These are phyloP conservation scores for Lithospermum erythrorhizon DNA, from an alignment of 257 asterid genomes.

Conservation along the genomic window DNA sequence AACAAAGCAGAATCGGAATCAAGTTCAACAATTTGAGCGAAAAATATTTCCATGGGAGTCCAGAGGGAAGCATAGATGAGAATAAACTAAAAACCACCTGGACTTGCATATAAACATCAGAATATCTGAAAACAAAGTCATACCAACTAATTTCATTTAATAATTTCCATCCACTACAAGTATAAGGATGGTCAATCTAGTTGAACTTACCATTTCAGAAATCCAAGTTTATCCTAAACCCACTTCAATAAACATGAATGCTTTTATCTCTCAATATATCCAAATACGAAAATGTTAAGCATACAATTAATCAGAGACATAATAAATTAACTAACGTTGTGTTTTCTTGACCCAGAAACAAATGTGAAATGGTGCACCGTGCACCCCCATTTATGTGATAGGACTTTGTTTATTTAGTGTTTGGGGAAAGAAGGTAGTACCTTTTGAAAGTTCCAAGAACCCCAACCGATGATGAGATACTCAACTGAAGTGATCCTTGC, in stretches of 20 bases:
- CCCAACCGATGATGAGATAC: constrained; percentile 38
- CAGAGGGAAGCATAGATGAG: background rate
- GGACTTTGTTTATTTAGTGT: background rate
- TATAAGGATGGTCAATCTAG: too few relatives aligned
- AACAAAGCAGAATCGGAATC: background rate
- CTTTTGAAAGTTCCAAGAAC: constrained; percentile 58
- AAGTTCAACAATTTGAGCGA: background rate
- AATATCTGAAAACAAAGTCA: background rate
- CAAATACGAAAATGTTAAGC: too few relatives aligned
- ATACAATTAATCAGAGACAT: too few relatives aligned
- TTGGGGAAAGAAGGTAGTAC: constrained; percentile 17
- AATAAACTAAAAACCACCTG: background rate
- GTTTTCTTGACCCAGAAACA: too few relatives aligned
- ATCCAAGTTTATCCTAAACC: too few relatives aligned
- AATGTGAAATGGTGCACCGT: too few relatives aligned
- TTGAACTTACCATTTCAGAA: too few relatives aligned
- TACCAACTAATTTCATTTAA: too few relatives aligned
- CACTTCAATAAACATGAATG: too few relatives aligned
- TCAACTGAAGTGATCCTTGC: constrained; percentile 74
- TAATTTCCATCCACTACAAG: background rate
- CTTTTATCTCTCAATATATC: too few relatives aligned
- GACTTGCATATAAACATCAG: background rate
- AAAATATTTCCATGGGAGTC: background rate
- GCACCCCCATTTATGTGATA: background rate
- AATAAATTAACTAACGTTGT: too few relatives aligned